These are phyloP conservation scores for Annulohypoxylon maeteangense DNA, from an alignment of 495 filamentous ascomycete genomes.

Conservation along the genomic window DNA sequence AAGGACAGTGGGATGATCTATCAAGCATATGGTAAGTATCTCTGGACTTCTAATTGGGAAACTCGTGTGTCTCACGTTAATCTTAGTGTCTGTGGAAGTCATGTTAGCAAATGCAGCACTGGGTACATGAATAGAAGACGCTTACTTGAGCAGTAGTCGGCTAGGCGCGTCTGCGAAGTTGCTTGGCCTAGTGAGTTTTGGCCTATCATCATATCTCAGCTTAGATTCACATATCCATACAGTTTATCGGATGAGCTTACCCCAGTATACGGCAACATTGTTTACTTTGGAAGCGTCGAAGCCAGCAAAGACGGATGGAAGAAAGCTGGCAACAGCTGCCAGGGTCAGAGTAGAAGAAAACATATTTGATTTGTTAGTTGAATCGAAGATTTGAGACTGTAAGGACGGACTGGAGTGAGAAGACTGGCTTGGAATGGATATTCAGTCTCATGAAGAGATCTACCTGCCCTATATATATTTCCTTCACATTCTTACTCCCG, in stretches of 20 bases:
- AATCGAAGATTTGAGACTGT: constrained; percentile 22
- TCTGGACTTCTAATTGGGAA: neutral
- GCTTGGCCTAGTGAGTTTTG: constrained; percentile 57
- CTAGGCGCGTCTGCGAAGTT: constrained; percentile 58
- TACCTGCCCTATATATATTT: constrained; percentile 25
- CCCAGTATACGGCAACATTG: constrained; percentile 76
- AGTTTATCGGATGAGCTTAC: constrained; percentile 43
- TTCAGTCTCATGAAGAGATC: constrained; percentile 11
- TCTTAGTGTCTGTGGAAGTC: constrained; percentile 39
- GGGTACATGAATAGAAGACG: neutral
- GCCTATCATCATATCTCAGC: constrained; percentile 52
- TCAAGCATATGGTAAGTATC: constrained; percentile 13
- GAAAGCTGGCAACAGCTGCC: constrained; percentile 46
- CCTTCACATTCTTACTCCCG: constrained; percentile 12
- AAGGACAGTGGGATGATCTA: constrained; percentile 73
- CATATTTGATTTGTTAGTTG: constrained; percentile 31
- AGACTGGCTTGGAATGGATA: constrained; percentile 15
- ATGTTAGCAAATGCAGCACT: constrained; percentile 13
- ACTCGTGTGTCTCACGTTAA: constrained; percentile 40
- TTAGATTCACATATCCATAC: neutral
- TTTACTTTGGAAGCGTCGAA: constrained; percentile 61
- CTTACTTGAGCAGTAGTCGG: constrained; percentile 66
- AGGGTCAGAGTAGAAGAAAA: constrained; percentile 35
- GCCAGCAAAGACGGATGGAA: constrained; percentile 52
- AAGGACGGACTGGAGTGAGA: constrained; percentile 9